These are phyloP conservation scores for Sphaerobolus stellatus DNA, from an alignment of 1,284 basidiomycete genomes.

Conservation along the genomic window DNA sequence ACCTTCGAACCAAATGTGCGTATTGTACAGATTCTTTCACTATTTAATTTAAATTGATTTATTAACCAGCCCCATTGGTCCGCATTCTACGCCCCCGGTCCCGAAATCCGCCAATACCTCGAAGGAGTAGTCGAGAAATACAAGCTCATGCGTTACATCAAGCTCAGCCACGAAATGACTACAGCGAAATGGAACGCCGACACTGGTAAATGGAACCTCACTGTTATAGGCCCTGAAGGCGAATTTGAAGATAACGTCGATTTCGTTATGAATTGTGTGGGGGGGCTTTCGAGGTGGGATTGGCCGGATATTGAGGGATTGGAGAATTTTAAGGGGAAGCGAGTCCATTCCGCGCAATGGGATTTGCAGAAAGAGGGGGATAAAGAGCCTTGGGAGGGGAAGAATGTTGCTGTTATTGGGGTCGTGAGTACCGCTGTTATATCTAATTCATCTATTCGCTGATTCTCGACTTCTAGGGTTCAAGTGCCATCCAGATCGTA, in stretches of 20 bases:
- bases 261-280: conserved; percentile 52
- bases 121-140: conserved; percentile 58
- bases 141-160: conserved; percentile 51
- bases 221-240: conserved; percentile 40
- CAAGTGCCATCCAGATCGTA: conserved; percentile 64
- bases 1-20: conserved; percentile 55
- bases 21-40: not conserved
- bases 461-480: conserved; percentile 42
- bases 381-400: conserved; percentile 51
- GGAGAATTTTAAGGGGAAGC: conserved; percentile 47
- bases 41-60: not conserved
- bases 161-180: conserved; percentile 52
- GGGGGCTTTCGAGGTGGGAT: conserved; percentile 50
- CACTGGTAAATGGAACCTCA: conserved; percentile 54
- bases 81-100: conserved; percentile 55
- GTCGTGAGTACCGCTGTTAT: conserved; percentile 39
- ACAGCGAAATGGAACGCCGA: conserved; percentile 51
- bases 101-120: conserved; percentile 56
- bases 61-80: conserved; percentile 52
- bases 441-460: not conserved
- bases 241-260: conserved; percentile 53
- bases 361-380: conserved; percentile 49
- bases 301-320: conserved; percentile 62
- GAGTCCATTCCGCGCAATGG: conserved; percentile 61
- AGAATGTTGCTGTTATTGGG: conserved; percentile 60